Conservation (phyloP, 1,139 yeast species). For the Maudiozyma humilis region DNA sequence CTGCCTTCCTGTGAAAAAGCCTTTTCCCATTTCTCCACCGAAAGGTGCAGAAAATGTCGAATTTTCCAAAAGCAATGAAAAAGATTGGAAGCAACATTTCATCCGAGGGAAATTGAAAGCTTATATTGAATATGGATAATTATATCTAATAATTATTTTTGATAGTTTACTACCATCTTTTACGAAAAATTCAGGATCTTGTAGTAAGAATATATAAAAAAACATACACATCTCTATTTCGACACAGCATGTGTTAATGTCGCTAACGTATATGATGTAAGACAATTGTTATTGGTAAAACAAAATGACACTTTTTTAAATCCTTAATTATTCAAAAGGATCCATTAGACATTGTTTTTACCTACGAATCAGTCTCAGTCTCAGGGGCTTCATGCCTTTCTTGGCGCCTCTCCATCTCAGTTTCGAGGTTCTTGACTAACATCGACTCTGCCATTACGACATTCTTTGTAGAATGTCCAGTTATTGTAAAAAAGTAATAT, state of each 20-base stretch:
- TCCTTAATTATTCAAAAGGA: too few species aligned
- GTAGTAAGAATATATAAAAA: neutral
- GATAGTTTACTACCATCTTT: neutral
- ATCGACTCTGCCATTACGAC: constrained; percentile 28
- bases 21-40: too few species aligned
- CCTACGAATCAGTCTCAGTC: neutral
- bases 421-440: constrained; percentile 52
- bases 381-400: constrained; percentile 5
- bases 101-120: too few species aligned
- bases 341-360: too few species aligned
- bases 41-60: too few species aligned
- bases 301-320: too few species aligned
- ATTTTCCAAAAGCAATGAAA: too few species aligned
- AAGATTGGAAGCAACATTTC: too few species aligned
- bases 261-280: neutral
- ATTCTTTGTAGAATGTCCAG: constrained; percentile 44
- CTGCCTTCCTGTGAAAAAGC: too few species aligned
- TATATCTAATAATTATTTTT: too few species aligned
- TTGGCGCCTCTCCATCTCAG: constrained; percentile 64
- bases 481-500: constrained; percentile 49
- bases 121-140: too few species aligned
- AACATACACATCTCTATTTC: neutral
- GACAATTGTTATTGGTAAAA: neutral
- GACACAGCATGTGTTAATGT: neutral
- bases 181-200: too few species aligned